Percentiles rank a stretch among this genome's conserved stretches.
phyloP scores from a whole-genome alignment of 1,284 basidiomycete genomes.

The Abortiporus biennis region DNA sequence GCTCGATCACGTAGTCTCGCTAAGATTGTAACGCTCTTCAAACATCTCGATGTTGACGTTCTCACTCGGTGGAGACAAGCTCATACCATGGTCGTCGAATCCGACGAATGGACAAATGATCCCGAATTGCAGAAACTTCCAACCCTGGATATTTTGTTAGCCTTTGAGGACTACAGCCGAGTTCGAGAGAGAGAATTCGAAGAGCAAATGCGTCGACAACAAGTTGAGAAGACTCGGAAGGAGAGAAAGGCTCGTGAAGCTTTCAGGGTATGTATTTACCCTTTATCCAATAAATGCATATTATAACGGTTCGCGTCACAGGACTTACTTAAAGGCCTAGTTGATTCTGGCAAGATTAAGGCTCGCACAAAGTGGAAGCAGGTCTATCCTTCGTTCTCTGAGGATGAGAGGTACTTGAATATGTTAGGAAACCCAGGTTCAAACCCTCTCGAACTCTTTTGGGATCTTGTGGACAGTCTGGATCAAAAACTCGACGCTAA shows the following conservation, averaged over 20 bases:
- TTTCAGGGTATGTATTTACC: slow-evolving; percentile 57
- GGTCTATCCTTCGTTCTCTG: slow-evolving; percentile 70
- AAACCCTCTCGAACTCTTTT: slow-evolving; percentile 92
- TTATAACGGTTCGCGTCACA: not conserved
- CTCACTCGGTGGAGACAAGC: slow-evolving; percentile 85
- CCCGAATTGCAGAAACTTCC: slow-evolving; percentile 75
- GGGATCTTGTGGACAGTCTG: slow-evolving; percentile 86
- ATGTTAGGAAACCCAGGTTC: slow-evolving; percentile 91
- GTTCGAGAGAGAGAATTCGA: slow-evolving; percentile 86
- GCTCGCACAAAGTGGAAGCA: slow-evolving; percentile 90
- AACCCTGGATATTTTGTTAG: slow-evolving; percentile 82
- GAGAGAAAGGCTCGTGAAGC: slow-evolving; percentile 86
- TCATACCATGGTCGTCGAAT: slow-evolving; percentile 67
- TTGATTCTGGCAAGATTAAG: slow-evolving; percentile 63
- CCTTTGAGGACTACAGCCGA: slow-evolving; percentile 88
- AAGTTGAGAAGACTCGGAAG: slow-evolving; percentile 77
- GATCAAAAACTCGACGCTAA: slow-evolving; percentile 82
- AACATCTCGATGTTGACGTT: slow-evolving; percentile 80
- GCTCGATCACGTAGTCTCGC: slow-evolving; percentile 69
- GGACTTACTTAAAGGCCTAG: slow-evolving; percentile 67
- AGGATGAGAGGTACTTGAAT: slow-evolving; percentile 78
- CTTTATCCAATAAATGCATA: not conserved
- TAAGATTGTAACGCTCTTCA: slow-evolving; percentile 76
- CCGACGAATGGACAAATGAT: slow-evolving; percentile 74
- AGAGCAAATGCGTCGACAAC: slow-evolving; percentile 69